A percentile compares a stretch with the other conserved stretches of the same genome.
phyloP scores from a whole-genome alignment of 2,329 filamentous ascomycete species.

The Clonostachys chloroleuca region DNA sequence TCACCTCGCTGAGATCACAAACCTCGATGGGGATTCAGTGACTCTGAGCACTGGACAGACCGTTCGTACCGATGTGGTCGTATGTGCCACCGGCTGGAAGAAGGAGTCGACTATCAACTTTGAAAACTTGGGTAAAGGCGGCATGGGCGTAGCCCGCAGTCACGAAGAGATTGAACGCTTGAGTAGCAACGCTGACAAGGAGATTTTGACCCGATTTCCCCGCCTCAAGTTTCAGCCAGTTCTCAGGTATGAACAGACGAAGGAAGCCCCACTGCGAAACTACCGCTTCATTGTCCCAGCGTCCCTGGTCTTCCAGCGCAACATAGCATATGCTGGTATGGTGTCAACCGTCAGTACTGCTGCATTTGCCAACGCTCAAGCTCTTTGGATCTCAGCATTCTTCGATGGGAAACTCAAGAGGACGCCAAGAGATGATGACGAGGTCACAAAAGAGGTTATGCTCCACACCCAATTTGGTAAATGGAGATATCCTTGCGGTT shows the following conservation, averaged over 20 bases:
- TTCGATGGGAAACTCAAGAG: conserved; percentile 40
- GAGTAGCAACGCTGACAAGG: conserved; percentile 7
- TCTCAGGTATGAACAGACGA: conserved; percentile 8
- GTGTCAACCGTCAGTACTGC: conserved; percentile 22
- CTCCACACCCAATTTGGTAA: conserved; percentile 64
- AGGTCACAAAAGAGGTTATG: conserved; percentile 48
- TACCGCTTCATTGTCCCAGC: conserved; percentile 18
- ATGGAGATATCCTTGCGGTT: conserved; percentile 65
- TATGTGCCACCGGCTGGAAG: conserved; percentile 51
- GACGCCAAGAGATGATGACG: conserved; percentile 25
- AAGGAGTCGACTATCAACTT: conserved; percentile 38
- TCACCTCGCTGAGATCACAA: conserved; percentile 38
- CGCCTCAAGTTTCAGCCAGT: conserved; percentile 12
- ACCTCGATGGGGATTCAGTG: conserved; percentile 29
- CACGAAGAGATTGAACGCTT: conserved; percentile 3
- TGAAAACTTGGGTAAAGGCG: conserved; percentile 2
- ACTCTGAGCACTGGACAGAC: conserved; percentile 31
- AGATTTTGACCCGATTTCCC: conserved; percentile 10
- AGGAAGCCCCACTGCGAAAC: conserved; percentile 11
- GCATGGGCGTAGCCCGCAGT: conserved; percentile 9
- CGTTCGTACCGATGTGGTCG: conserved; percentile 37
- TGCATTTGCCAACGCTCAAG: conserved; percentile 26
- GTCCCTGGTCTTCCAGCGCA: conserved; percentile 9
- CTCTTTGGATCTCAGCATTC: conserved; percentile 54
- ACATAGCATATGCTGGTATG: conserved; percentile 24